phyloP scores from a whole-genome alignment of 2,329 filamentous ascomycete genomes.

The Cladosporium sp. region DNA sequence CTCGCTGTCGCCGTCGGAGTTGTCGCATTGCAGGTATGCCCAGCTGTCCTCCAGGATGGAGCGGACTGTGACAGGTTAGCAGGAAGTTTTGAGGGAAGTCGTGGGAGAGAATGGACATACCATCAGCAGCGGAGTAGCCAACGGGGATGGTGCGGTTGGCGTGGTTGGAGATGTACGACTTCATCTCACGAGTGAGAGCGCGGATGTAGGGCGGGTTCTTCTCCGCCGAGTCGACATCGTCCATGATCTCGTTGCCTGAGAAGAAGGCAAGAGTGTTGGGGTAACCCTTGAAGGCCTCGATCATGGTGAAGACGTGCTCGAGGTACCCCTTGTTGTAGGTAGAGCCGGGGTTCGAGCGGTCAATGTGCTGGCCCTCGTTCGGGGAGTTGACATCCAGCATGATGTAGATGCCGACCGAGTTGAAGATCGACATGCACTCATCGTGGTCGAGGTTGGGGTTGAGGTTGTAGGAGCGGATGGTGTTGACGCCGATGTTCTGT shows the following conservation, averaged over 20 bases:
- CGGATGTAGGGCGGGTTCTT: constrained; percentile 55
- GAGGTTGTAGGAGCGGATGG: constrained; percentile 62
- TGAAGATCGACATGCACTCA: constrained; percentile 61
- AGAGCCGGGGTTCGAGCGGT: constrained; percentile 51
- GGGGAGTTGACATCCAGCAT: constrained; percentile 64
- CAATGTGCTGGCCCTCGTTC: constrained; percentile 51
- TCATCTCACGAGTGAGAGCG: constrained; percentile 63
- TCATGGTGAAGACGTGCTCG: constrained; percentile 56
- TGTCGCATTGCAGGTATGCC: constrained; percentile 69
- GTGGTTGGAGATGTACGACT: constrained; percentile 62
- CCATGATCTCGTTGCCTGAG: constrained; percentile 65
- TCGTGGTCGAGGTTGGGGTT: constrained; percentile 58
- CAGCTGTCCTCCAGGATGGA: constrained; percentile 68
- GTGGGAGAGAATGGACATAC: background rate
- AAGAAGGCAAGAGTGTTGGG: constrained; percentile 65
- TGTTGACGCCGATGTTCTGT: constrained; percentile 56
- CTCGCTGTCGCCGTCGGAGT: constrained; percentile 42
- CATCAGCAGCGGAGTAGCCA: constrained; percentile 67
- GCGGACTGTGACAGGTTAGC: constrained; percentile 50
- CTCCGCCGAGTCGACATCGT: constrained; percentile 50
- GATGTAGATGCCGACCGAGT: constrained; percentile 63
- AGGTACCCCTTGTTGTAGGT: constrained; percentile 56
- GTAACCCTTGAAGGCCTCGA: constrained; percentile 64
- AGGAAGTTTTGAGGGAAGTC: too few relatives aligned
- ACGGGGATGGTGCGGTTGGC: constrained; percentile 57